Base-by-base conservation (phyloP, 306 rosid genomes). In the Cicer yamashitae region DNA sequence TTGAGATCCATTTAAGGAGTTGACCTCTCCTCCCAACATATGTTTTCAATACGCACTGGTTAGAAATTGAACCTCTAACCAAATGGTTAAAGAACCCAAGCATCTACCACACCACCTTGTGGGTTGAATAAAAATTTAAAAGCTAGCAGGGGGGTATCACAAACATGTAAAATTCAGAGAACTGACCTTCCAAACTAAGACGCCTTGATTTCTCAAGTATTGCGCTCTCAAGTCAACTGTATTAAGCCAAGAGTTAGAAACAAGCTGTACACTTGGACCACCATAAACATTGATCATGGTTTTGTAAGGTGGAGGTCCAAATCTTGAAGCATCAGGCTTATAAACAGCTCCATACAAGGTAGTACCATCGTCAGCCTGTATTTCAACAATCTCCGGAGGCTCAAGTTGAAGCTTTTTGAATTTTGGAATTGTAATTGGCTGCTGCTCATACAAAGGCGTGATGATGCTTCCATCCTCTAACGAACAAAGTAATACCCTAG, bases 171-270 rank as follows among this genome's bases (percentile, higher is more conserved):
- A 78, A 45, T 74, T 70, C 66, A 58, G 70, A 12, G 53, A 62
- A 89, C 93, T 71, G 60, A 94, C 99, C 99, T 94, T 94, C 97
- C 97, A 94, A 54, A 94, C 96, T 80, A 94, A 79, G 80, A 94
- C 80, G 78, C 99, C 99, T 79, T 85, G 86, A 79, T 86, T 92
- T 79, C 93, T 85, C 61, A 94, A 86, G 71, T 81, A 94, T 73
- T 94, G 99, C 0, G 97, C 96, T 85, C 94, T 89, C 93, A 94
- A 85, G 83, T 94, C 97, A 70, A 94, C 96, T 6, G 91, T 88
- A 79, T 83, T 87, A 46, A 80, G 76, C 99, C 99, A 94, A 56
- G 93, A 94, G 87, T 92, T 81, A 78, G 75, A 78, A 18, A 94
- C 93, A 59, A 90, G 89, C 86, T 94, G 99, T 66, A 92, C 96